Percentiles rank a stretch among this genome's conserved stretches.
phyloP scores from a whole-genome alignment of 2,329 filamentous ascomycete species.

The Alternaria incomplexa region DNA sequence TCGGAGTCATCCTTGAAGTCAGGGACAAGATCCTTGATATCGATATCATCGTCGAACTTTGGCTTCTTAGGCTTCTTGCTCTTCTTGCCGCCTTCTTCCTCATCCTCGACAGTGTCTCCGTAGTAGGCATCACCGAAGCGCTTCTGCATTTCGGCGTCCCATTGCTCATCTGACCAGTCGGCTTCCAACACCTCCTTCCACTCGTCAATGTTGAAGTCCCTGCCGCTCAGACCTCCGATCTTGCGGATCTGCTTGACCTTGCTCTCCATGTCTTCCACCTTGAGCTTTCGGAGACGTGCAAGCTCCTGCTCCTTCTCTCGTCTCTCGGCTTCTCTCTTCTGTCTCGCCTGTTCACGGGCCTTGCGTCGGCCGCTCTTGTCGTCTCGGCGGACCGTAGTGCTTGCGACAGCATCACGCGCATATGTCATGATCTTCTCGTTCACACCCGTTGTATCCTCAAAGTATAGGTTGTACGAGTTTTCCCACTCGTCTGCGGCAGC shows the following conservation, averaged over 20 bases:
- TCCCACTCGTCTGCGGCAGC: slow-evolving; percentile 85
- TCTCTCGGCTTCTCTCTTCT: slow-evolving; percentile 80
- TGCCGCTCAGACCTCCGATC: slow-evolving; percentile 78
- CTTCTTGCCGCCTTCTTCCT: slow-evolving; percentile 42
- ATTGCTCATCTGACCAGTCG: slow-evolving; percentile 85
- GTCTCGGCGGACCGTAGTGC: slow-evolving; percentile 84
- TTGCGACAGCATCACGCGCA: slow-evolving; percentile 81
- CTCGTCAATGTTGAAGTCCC: slow-evolving; percentile 73
- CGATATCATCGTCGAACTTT: slow-evolving; percentile 95
- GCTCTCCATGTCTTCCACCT: slow-evolving; percentile 86
- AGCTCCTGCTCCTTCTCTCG: slow-evolving; percentile 78
- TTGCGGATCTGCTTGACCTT: slow-evolving; percentile 89
- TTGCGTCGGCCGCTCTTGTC: slow-evolving; percentile 78
- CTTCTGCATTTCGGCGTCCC: slow-evolving; percentile 89
- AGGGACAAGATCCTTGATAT: slow-evolving; percentile 89
- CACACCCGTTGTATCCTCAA: slow-evolving; percentile 86
- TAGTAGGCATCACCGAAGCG: slow-evolving; percentile 94
- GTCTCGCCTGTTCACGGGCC: slow-evolving; percentile 77
- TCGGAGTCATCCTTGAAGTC: slow-evolving; percentile 79
- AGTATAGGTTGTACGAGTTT: slow-evolving; percentile 92
- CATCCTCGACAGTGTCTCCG: slow-evolving; percentile 60
- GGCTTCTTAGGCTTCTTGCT: slow-evolving; percentile 76
- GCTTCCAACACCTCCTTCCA: slow-evolving; percentile 86
- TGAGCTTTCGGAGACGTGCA: slow-evolving; percentile 81
- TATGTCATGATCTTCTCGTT: slow-evolving; percentile 90